These are phyloP conservation scores for Backusella mclennaniae DNA, from an alignment of 192 early-diverging fungal species.

Conservation along the genomic window DNA sequence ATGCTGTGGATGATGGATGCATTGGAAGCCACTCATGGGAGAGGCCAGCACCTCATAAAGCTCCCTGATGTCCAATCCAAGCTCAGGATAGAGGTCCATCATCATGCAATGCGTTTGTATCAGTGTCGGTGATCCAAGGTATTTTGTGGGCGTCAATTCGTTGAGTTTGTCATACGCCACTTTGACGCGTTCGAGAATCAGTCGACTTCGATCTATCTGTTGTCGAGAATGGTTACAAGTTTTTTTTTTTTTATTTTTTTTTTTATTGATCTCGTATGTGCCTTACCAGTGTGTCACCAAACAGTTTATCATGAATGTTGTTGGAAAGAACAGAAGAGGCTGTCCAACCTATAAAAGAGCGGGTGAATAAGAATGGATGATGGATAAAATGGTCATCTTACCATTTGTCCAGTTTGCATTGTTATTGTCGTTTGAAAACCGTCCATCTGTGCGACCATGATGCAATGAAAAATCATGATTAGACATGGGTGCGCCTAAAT, in stretches of 20 bases:
- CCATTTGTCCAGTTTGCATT: slow-evolving; percentile 13
- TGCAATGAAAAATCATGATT: neutral
- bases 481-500: neutral
- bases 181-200: slow-evolving; percentile 20
- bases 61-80: slow-evolving; percentile 26
- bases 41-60: slow-evolving; percentile 20
- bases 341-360: slow-evolving; percentile 12
- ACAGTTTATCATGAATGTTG: slow-evolving; percentile 25
- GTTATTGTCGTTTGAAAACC: neutral
- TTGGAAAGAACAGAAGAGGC: slow-evolving; percentile 17
- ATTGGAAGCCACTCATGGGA: slow-evolving; percentile 24
- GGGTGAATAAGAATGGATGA: neutral
- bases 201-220: slow-evolving; percentile 5
- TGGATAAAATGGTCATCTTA: neutral
- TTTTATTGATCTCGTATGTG: neutral
- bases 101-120: slow-evolving; percentile 32
- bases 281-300: slow-evolving; percentile 32
- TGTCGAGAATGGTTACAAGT: neutral
- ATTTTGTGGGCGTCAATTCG: slow-evolving; percentile 22
- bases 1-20: slow-evolving; percentile 32
- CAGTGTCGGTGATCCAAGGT: slow-evolving; percentile 1
- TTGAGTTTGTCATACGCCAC: slow-evolving; percentile 23
- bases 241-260: neutral
- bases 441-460: neutral
- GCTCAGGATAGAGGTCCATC: slow-evolving; percentile 29